These are phyloP conservation scores for Apophysomyces variabilis DNA, from an alignment of 371 early-diverging fungal genomes.

Conservation along the genomic window DNA sequence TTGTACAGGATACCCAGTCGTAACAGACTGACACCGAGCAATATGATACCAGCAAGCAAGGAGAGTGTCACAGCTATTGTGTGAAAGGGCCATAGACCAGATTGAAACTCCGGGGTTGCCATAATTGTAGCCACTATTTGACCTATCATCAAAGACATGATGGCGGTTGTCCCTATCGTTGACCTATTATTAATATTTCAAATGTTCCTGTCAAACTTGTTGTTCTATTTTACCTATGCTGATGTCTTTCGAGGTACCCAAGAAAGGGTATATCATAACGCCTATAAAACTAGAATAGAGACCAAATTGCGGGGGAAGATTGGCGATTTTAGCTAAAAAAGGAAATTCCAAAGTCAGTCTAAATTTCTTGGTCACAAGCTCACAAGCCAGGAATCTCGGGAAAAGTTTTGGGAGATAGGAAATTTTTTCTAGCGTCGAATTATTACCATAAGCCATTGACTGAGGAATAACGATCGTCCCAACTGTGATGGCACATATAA, in stretches of 20 bases:
- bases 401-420: background rate
- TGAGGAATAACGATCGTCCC: conserved; percentile 83
- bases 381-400: conserved; percentile 17
- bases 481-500: conserved; percentile 75
- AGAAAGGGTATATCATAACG: conserved; percentile 72
- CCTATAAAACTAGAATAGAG: conserved; percentile 88
- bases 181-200: no score
- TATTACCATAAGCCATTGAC: conserved; percentile 75
- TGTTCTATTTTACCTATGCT: conserved; percentile 67
- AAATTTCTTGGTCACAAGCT: conserved; percentile 13
- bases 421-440: background rate
- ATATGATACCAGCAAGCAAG: conserved; percentile 69
- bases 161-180: conserved; percentile 72
- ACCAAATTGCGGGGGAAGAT: conserved; percentile 84
- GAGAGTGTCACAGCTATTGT: conserved; percentile 55
- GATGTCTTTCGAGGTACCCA: conserved; percentile 87
- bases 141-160: conserved; percentile 75
- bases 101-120: conserved; percentile 37
- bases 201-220: background rate
- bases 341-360: background rate
- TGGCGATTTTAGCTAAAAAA: conserved; percentile 72
- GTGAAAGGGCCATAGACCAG: conserved; percentile 40
- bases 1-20: conserved; percentile 83
- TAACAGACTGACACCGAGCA: conserved; percentile 70
- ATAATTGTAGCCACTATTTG: conserved; percentile 61